Percentiles rank a stretch among this genome's conserved stretches.
Evolutionary conservation across 2,329 filamentous ascomycete genomes (phyloP).

Genomic region (Grosmannia serpens): DNA sequence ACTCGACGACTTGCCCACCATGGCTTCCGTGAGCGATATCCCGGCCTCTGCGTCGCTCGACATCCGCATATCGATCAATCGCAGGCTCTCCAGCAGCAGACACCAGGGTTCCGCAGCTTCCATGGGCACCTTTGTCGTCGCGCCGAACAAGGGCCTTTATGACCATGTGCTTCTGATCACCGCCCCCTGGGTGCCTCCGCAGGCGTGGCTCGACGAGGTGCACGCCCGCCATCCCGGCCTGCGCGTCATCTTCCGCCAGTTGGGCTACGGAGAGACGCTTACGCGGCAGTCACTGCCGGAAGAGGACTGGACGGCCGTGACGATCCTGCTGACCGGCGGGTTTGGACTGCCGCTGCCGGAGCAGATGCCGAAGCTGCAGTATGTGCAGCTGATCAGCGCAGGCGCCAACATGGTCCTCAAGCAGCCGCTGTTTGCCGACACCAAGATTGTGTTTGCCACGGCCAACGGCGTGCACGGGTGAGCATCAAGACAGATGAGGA

Average conservation of each 20-base stretch:
- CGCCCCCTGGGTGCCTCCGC: constrained; percentile 19
- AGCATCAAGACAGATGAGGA: constrained; percentile 11
- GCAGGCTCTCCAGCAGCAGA: background rate
- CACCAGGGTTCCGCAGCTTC: background rate
- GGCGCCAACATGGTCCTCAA: constrained; percentile 39
- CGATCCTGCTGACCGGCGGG: constrained; percentile 22
- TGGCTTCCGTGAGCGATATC: background rate
- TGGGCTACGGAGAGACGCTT: constrained; percentile 18
- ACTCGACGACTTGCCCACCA: background rate
- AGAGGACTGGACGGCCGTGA: constrained; percentile 35
- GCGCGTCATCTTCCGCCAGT: constrained; percentile 22
- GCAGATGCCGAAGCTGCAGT: constrained; percentile 34
- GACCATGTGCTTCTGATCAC: constrained; percentile 38
- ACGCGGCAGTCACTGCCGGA: constrained; percentile 10
- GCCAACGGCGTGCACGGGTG: constrained; percentile 48
- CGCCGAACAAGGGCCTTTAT: constrained; percentile 25
- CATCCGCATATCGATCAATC: background rate
- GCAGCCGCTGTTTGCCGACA: constrained; percentile 36
- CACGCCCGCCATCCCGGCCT: constrained; percentile 31
- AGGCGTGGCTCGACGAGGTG: constrained; percentile 24
- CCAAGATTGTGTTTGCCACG: constrained; percentile 38
- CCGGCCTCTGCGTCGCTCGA: background rate
- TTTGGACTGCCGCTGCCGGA: constrained; percentile 27
- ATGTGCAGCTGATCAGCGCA: constrained; percentile 42
- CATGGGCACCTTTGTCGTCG: background rate